Evolutionary conservation across 441 rosid species (phyloP).

Genomic region (Croton setiger): DNA sequence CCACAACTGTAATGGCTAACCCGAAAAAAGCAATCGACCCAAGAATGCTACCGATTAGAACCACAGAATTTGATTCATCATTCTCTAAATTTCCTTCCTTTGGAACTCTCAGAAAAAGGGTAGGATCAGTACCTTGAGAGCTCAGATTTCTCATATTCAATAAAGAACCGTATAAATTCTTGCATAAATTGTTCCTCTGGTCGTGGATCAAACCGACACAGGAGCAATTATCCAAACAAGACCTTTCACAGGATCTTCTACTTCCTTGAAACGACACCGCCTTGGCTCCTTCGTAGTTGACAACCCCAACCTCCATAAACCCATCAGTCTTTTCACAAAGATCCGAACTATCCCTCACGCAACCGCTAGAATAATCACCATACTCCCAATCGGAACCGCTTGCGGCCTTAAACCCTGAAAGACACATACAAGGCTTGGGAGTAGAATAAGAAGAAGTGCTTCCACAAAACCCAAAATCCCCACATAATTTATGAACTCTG

Average conservation of each 20-base stretch:
- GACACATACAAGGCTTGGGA: slow-evolving; percentile 49
- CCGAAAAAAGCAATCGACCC: slow-evolving; percentile 48
- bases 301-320: slow-evolving; percentile 46
- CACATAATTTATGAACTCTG: slow-evolving; percentile 63
- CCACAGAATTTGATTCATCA: slow-evolving; percentile 32
- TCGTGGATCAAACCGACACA: slow-evolving; percentile 63
- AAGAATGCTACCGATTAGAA: slow-evolving; percentile 46
- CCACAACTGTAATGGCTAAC: slow-evolving; percentile 25
- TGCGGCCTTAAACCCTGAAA: slow-evolving; percentile 53
- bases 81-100: slow-evolving; percentile 32
- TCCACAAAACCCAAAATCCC: slow-evolving; percentile 57
- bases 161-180: slow-evolving; percentile 48
- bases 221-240: slow-evolving; percentile 59
- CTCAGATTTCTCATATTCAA: slow-evolving; percentile 54
- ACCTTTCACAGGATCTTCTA: slow-evolving; percentile 45
- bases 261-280: slow-evolving; percentile 35
- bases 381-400: slow-evolving; percentile 46
- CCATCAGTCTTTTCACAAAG: slow-evolving; percentile 39
- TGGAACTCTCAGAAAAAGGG: slow-evolving; percentile 46
- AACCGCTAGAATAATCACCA: slow-evolving; percentile 52
- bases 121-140: slow-evolving; percentile 23
- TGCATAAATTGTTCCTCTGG: slow-evolving; percentile 43
- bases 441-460: slow-evolving; percentile 2
- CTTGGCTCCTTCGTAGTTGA: slow-evolving; percentile 39
- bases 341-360: slow-evolving; percentile 36